These are phyloP conservation scores for Kodamaea fungicola DNA, from an alignment of 1,139 yeast species.

Conservation along the genomic window DNA sequence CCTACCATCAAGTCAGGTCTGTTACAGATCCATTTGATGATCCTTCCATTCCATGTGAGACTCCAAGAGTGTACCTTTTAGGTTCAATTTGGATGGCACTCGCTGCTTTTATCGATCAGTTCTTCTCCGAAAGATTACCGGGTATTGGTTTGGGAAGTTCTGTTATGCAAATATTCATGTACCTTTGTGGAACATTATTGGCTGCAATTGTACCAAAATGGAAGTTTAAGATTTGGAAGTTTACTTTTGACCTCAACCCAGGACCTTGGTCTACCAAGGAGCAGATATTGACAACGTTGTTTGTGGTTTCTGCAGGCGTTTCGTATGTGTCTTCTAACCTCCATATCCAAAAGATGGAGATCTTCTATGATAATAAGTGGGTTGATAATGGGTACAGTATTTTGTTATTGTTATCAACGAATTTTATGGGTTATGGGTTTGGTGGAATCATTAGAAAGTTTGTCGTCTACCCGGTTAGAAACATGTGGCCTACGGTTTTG, in stretches of 20 bases:
- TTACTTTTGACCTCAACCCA: conserved; percentile 19
- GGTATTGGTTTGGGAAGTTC: conserved; percentile 43
- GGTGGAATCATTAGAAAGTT: conserved; percentile 20
- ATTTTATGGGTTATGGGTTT: conserved; percentile 21
- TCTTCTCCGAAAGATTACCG: conserved; percentile 57
- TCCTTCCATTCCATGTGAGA: conserved; percentile 47
- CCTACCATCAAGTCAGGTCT: conserved; percentile 64
- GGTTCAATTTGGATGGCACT: conserved; percentile 55
- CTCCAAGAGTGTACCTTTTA: conserved; percentile 52
- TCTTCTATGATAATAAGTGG: conserved; percentile 15
- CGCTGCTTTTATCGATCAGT: conserved; percentile 56
- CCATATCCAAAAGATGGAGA: conserved; percentile 14
- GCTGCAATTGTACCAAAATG: conserved; percentile 20
- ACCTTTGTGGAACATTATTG: conserved; percentile 48
- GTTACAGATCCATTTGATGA: conserved; percentile 54
- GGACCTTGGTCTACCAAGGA: conserved; percentile 24
- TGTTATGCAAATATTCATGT: conserved; percentile 54
- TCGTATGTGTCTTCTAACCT: conserved; percentile 15
- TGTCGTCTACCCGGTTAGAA: conserved; percentile 14
- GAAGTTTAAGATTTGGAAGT: conserved; percentile 14
- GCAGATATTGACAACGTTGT: conserved; percentile 20
- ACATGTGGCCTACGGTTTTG: conserved; percentile 17
- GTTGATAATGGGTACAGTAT: conserved; percentile 15
- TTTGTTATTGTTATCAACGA: conserved; percentile 14
- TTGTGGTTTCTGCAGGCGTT: conserved; percentile 13